These are phyloP conservation scores for Wilhelminamyces savonicus DNA, from an alignment of 805 yeast species.

Conservation along the genomic window DNA sequence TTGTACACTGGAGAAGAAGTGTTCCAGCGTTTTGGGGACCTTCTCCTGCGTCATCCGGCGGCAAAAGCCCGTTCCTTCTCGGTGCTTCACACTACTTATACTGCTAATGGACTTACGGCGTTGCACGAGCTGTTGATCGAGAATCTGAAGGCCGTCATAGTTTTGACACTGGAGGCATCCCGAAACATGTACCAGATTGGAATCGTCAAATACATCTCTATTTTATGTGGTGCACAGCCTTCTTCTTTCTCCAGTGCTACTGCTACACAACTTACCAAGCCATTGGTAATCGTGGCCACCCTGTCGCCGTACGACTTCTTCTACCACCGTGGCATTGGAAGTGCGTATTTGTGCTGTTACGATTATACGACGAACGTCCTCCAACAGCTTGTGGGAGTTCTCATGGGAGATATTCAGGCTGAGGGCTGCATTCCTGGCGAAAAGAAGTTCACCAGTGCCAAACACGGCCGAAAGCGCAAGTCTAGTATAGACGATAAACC, in stretches of 20 bases:
- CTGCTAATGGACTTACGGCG: slow-evolving; percentile 50
- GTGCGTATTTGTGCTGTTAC: slow-evolving; percentile 53
- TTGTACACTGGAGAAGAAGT: slow-evolving; percentile 45
- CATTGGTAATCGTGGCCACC: slow-evolving; percentile 53
- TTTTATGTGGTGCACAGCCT: slow-evolving; percentile 46
- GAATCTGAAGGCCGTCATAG: slow-evolving; percentile 43
- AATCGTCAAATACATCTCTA: slow-evolving; percentile 50
- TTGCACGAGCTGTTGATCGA: slow-evolving; percentile 50
- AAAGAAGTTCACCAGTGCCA: slow-evolving; percentile 19
- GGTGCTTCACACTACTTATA: slow-evolving; percentile 52
- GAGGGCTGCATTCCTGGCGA: slow-evolving; percentile 56
- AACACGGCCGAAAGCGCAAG: background rate
- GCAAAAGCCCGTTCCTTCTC: no score
- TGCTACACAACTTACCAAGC: slow-evolving; percentile 33
- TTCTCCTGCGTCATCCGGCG: slow-evolving; percentile 37
- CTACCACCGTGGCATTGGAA: slow-evolving; percentile 47
- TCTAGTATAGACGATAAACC: background rate
- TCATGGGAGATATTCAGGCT: slow-evolving; percentile 49
- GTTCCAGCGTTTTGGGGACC: slow-evolving; percentile 45
- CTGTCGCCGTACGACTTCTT: slow-evolving; percentile 59
- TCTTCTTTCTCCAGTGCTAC: slow-evolving; percentile 12
- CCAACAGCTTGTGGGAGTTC: slow-evolving; percentile 40
- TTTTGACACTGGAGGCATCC: slow-evolving; percentile 52
- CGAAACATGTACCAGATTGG: slow-evolving; percentile 59
- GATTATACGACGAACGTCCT: slow-evolving; percentile 53